Conservation (phyloP, 176 grass and related monocot species). For the Coix lacrymajobi region DNA sequence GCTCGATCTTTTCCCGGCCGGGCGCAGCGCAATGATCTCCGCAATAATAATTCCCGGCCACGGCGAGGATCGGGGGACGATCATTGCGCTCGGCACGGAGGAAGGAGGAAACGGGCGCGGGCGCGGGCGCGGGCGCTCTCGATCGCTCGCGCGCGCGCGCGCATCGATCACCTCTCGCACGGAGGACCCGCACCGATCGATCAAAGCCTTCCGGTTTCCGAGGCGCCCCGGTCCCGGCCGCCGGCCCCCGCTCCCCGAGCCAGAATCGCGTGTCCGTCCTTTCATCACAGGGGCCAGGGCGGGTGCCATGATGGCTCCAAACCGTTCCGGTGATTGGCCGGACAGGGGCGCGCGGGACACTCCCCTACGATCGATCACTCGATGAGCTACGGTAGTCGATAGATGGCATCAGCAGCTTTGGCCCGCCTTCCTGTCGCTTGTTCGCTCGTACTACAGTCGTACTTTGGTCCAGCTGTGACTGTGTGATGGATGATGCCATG, state of each 20-base stretch:
- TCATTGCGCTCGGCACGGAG: background rate
- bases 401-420: too few species aligned
- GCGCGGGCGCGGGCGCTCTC: too few species aligned
- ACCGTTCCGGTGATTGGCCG: constrained; percentile 15
- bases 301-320: constrained; percentile 9
- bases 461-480: too few species aligned
- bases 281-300: constrained; percentile 5
- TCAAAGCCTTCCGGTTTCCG: background rate
- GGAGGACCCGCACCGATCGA: background rate
- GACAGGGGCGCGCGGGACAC: background rate
- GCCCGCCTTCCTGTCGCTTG: too few species aligned
- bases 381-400: too few species aligned
- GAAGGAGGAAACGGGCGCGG: too few species aligned
- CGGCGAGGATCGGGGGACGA: background rate
- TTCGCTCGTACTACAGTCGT: too few species aligned
- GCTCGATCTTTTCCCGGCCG: too few species aligned
- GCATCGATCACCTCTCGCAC: background rate
- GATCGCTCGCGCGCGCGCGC: too few species aligned
- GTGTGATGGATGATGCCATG: too few species aligned
- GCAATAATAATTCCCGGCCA: background rate
- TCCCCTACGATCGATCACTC: constrained; percentile 16
- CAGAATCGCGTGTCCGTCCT: background rate
- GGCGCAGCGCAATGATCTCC: background rate
- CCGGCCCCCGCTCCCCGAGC: background rate
- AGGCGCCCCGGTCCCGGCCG: background rate